Base-by-base conservation (phyloP, 2,329 filamentous ascomycete genomes). In the Fusarium sp. region DNA sequence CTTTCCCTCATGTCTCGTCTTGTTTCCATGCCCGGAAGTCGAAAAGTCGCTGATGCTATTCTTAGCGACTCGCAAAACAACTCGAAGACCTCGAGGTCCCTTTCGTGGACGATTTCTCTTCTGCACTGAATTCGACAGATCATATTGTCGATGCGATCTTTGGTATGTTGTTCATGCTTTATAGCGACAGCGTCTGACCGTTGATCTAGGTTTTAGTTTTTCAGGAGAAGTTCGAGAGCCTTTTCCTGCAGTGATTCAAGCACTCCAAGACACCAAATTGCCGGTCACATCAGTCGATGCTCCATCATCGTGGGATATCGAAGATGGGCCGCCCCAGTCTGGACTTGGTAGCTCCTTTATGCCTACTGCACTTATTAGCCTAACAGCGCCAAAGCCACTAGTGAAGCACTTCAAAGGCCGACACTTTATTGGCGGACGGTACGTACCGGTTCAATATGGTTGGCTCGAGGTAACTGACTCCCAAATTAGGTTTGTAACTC, bases 81-180 rank as follows among this genome's bases (percentile, higher is more conserved):
- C 88, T 98, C 10, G 88, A 91, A 75, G 91, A 95, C 77, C 89
- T 98, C 58, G 86, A 91, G 13, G 85, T 99, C 29, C 92, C 93
- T 2, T 97, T 98, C 79, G 91, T 91, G 18, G 87, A 93, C 18
- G 93, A 98, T 79, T 97, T 98, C 74, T 78, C 85, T 4, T 74
- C 82, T 8, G 91, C 92, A 8, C 79, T 97, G 9, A 81, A 84
- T 47, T 84, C 88, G 56, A 87, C 92, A 4, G 92, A 98, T 77
- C 92, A 97, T 72, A 82, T 99, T 56, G 84, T 99, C 62, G 96
- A 99, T 80, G 94, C 96, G 12, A 93, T 99, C 67, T 99, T 99
- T 78, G 94, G 93, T 92, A 79, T 47, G 82, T 81, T 18, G 43
- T 61, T 46, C n/a, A 49, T 55, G 9, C 20, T 16, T 48, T 27